phyloP scores from a whole-genome alignment of 768 basidiomycete genomes.

The Phanerochaete carnosa region DNA sequence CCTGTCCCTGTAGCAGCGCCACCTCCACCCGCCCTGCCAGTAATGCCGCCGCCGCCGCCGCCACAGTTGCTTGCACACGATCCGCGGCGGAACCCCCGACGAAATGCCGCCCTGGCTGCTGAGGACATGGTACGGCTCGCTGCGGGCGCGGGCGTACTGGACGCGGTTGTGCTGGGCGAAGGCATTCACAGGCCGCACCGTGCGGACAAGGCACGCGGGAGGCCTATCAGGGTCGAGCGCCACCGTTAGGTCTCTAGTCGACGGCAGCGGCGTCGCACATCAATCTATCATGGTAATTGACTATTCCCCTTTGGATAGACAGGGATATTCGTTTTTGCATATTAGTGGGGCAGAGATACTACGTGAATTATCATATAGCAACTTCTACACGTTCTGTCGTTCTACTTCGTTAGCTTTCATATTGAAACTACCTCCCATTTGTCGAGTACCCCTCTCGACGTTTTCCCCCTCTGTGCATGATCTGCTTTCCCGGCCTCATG shows the following conservation, averaged over 20 bases:
- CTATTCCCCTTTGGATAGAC: too few species aligned
- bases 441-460: too few species aligned
- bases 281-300: too few species aligned
- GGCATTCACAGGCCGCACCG: neutral
- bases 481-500: too few species aligned
- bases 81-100: neutral
- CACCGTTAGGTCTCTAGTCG: neutral
- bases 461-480: too few species aligned
- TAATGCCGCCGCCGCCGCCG: neutral
- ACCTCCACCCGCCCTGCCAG: neutral
- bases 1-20: too few species aligned
- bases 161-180: neutral
- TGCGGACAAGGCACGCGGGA: neutral
- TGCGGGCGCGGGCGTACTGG: neutral
- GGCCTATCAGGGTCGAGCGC: neutral
- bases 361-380: too few species aligned
- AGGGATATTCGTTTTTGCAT: too few species aligned
- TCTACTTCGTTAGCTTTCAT: too few species aligned
- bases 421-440: too few species aligned
- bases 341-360: too few species aligned
- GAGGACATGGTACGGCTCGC: neutral
- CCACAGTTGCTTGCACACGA: neutral
- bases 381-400: too few species aligned
- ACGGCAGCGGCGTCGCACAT: neutral
- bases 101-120: neutral